These are phyloP conservation scores for Camellia japonica DNA, from an alignment of 148 eudicot genomes.

Conservation along the genomic window DNA sequence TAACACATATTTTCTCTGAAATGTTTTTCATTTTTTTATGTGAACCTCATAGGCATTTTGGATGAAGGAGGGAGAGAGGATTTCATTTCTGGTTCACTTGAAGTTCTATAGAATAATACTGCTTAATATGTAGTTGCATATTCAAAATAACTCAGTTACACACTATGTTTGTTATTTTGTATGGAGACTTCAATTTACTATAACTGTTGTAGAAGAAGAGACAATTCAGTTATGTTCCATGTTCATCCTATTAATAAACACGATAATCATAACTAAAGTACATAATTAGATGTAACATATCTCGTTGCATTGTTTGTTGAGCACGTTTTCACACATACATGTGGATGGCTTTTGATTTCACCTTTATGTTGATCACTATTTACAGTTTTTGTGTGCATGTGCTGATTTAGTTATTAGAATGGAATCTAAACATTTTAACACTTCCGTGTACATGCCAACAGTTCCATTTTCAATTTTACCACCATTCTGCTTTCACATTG, in stretches of 20 bases:
- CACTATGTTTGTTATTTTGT: too few relatives aligned
- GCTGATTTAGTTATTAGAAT: background rate
- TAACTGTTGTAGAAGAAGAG: background rate
- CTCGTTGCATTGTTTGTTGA: background rate
- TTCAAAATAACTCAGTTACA: background rate
- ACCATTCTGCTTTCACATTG: background rate
- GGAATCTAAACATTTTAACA: background rate
- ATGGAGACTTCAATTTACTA: too few relatives aligned
- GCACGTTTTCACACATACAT: background rate
- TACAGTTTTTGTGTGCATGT: background rate
- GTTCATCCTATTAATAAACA: constrained; percentile 3
- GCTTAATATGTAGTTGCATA: background rate
- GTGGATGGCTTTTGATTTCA: background rate
- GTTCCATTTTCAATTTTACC: background rate
- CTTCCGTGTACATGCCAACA: background rate
- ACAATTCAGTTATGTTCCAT: background rate
- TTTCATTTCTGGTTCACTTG: background rate
- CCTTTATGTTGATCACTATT: background rate
- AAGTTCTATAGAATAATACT: background rate
- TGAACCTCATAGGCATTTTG: background rate
- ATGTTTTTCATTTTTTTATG: background rate
- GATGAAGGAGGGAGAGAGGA: background rate
- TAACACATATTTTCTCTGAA: background rate
- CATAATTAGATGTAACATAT: background rate
- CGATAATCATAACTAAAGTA: background rate